phyloP scores from a whole-genome alignment of 179 eudicot species.

The Vitellaria paradoxa region DNA sequence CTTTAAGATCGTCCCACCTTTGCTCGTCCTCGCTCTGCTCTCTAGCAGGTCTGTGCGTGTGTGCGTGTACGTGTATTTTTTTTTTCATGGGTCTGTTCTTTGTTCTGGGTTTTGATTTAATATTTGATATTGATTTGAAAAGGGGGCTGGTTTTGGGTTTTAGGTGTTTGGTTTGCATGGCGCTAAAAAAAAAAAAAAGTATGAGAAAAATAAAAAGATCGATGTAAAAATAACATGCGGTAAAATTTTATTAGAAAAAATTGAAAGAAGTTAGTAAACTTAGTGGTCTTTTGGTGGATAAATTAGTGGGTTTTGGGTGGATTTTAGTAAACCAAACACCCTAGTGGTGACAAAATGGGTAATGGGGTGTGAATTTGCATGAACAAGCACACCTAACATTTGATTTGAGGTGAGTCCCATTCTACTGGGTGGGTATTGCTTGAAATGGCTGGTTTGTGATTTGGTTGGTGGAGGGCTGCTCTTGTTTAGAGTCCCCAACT shows the following conservation, averaged over 20 bases:
- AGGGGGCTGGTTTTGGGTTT: not conserved
- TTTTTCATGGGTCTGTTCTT: too few species aligned
- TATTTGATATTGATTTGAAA: not conserved
- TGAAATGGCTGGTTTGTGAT: slow-evolving; percentile 9
- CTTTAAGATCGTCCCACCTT: slow-evolving; percentile 52
- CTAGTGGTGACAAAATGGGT: too few species aligned
- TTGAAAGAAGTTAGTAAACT: too few species aligned
- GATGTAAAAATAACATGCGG: too few species aligned
- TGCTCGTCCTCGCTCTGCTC: slow-evolving; percentile 72
- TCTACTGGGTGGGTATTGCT: not conserved
- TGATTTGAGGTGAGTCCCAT: not conserved
- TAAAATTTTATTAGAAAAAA: too few species aligned
- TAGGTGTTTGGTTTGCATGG: too few species aligned
- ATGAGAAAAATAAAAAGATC: too few species aligned
- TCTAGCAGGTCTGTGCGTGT: slow-evolving; percentile 45
- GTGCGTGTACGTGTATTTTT: not conserved
- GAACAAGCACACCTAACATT: not conserved
- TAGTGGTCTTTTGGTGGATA: too few species aligned
- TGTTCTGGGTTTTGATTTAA: not conserved
- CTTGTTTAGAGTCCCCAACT: not conserved
- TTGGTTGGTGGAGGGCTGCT: not conserved
- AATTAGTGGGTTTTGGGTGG: too few species aligned
- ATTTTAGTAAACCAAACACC: too few species aligned
- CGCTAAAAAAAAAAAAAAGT: too few species aligned
- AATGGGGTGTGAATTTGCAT: not conserved